phyloP scores from a whole-genome alignment of 768 basidiomycete genomes.

The Leccinum obscurum region DNA sequence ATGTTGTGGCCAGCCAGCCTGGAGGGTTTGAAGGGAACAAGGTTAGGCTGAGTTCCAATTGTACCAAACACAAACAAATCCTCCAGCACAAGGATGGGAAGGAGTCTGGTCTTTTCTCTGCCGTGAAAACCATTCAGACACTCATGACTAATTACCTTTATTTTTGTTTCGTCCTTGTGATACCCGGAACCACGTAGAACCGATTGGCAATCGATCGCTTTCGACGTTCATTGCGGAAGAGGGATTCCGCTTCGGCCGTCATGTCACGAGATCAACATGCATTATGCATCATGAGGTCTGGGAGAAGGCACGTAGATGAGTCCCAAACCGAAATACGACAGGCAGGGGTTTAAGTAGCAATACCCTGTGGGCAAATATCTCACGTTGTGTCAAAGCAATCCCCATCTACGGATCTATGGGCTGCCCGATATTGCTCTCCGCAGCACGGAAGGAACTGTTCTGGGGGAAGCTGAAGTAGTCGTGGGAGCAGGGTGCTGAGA shows the following conservation, averaged over 20 bases:
- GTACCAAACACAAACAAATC: no score
- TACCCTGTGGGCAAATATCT: conserved; percentile 1
- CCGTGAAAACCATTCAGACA: not conserved
- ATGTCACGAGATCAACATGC: conserved; percentile 3
- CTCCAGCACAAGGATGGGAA: no score
- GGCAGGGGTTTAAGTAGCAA: conserved; percentile 5
- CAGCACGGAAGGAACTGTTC: not conserved
- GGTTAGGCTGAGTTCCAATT: no score
- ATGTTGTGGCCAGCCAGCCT: no score
- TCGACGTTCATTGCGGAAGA: not conserved
- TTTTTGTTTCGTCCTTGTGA: conserved; percentile 5
- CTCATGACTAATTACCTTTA: not conserved
- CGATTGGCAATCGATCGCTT: not conserved
- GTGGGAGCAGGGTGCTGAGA: conserved; percentile 5
- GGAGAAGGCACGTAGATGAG: not conserved
- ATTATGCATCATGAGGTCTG: not conserved
- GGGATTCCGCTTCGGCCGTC: not conserved
- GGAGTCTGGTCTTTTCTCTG: no score
- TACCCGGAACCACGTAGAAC: not conserved
- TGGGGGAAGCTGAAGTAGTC: not conserved
- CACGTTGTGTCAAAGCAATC: conserved; percentile 1
- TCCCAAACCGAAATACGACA: conserved; percentile 12
- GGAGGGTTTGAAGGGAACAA: no score
- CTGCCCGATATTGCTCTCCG: not conserved
- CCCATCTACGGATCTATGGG: conserved; percentile 8